Conservation (phyloP, 169 alveolate species). For the Ichthyophthirius multifiliis region DNA sequence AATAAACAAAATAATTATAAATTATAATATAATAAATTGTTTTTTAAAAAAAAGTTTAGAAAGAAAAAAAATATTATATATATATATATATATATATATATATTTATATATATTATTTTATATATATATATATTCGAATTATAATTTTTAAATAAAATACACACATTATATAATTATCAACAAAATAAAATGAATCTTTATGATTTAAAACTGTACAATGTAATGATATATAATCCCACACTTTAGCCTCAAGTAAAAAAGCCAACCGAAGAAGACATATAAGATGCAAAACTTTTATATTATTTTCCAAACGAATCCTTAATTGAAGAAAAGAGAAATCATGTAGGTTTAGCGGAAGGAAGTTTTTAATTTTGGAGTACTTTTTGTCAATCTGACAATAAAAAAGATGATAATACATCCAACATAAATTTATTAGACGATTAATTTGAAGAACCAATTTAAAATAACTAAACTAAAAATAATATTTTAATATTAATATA, state of each 20-base stretch:
- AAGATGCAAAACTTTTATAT: conserved; percentile 16
- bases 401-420: neutral
- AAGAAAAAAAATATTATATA: too few species aligned
- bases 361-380: neutral
- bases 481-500: neutral
- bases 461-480: neutral
- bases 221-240: neutral
- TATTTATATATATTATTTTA: neutral
- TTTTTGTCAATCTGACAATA: neutral
- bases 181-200: neutral
- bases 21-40: too few species aligned
- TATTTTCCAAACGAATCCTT: neutral
- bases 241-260: neutral
- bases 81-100: neutral
- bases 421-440: neutral
- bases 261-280: neutral
- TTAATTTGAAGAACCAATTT: neutral
- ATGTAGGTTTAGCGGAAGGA: conserved; percentile 16
- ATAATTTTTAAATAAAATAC: neutral
- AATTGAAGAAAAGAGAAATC: conserved; percentile 1
- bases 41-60: too few species aligned
- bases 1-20: too few species aligned
- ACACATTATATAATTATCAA: neutral
- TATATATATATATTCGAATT: neutral
- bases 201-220: neutral